Evolutionary conservation across 2,329 filamentous ascomycete species (phyloP), one percentile per base, ranked within the genome.

Genomic region (Rhytidhysteron rufulum): DNA sequence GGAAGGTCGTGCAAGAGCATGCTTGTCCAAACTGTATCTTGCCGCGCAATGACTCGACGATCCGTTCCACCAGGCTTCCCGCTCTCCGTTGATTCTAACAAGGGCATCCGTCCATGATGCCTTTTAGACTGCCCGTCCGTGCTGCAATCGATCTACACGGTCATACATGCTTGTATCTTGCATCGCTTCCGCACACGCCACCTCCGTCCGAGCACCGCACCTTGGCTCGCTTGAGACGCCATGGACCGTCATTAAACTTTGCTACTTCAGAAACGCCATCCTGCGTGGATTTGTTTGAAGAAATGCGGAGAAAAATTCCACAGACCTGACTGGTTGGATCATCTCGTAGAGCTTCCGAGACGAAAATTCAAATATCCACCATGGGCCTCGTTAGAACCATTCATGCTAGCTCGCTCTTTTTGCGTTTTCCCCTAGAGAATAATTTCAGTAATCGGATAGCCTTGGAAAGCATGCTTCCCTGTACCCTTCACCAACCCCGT

Each of bases 151-250:
- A 62, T 63, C 58, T 59, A 51, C 53, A 42, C 50, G 46, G 53
- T 57, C 50, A 44, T 57, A 54, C 58, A 57, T 55, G 54, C 50
- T 43, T 50, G 50, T 53, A 58, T 60, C 57, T 55, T 51, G 55
- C 59, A 62, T 62, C 53, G 57, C 57, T 58, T 59, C 60, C 57
- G 52, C 51, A 55, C 45, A 53, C 58, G 55, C 55, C 57, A 55
- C 59, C 33, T 47, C 41, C 44, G 42, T 48, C 53, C 45, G 49
- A 48, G 52, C 50, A n/a, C n/a, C n/a, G n/a, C n/a, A n/a, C n/a
- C n/a, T 27, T 34, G 24, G 39, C 43, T 40, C 44, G 45, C 49
- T 51, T 53, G 55, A 60, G 56, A 59, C 59, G 57, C 58, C 55
- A 57, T 59, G 53, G 41, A 7, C 58, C 48, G 47, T 50, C 45